Evolutionary conservation across 768 basidiomycete species (phyloP).

Genomic region (Trametes coccinea): DNA sequence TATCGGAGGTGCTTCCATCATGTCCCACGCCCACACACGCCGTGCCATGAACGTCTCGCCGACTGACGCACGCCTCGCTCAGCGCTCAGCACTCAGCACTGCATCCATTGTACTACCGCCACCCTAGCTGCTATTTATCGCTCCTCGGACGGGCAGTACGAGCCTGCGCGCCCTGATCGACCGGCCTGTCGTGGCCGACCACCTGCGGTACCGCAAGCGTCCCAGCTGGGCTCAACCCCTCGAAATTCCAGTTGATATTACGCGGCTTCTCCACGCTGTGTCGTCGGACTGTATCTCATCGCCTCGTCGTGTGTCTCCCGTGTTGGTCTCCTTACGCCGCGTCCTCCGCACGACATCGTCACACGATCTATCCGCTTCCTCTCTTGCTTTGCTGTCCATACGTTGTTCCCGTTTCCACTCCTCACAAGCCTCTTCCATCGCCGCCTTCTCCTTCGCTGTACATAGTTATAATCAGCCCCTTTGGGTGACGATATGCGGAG

Average conservation of each 20-base stretch:
- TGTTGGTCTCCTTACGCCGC: not conserved
- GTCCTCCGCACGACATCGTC: not conserved
- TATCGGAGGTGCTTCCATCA: slow-evolving; percentile 17
- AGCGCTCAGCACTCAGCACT: not conserved
- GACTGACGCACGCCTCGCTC: not conserved
- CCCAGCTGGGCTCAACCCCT: not conserved
- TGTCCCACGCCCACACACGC: slow-evolving; percentile 14
- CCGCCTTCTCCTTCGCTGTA: slow-evolving; percentile 3
- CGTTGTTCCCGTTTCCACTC: not conserved
- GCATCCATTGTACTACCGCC: not conserved
- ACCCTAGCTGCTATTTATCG: slow-evolving; percentile 11
- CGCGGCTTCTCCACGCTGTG: not conserved
- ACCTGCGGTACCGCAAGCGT: not conserved
- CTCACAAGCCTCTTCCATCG: not conserved
- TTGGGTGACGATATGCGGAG: not conserved
- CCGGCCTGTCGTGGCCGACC: not conserved
- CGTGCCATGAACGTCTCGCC: slow-evolving; percentile 12
- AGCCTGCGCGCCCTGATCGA: not conserved
- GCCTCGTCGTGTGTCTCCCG: not conserved
- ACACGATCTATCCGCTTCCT: slow-evolving; percentile 4
- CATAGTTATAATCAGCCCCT: not conserved
- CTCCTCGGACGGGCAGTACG: not conserved
- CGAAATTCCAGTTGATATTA: too few species aligned
- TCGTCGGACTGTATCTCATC: not conserved
- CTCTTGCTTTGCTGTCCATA: slow-evolving; percentile 23